phyloP scores from a whole-genome alignment of 2,329 filamentous ascomycete genomes.

The Ophiostoma triangulosporum region DNA sequence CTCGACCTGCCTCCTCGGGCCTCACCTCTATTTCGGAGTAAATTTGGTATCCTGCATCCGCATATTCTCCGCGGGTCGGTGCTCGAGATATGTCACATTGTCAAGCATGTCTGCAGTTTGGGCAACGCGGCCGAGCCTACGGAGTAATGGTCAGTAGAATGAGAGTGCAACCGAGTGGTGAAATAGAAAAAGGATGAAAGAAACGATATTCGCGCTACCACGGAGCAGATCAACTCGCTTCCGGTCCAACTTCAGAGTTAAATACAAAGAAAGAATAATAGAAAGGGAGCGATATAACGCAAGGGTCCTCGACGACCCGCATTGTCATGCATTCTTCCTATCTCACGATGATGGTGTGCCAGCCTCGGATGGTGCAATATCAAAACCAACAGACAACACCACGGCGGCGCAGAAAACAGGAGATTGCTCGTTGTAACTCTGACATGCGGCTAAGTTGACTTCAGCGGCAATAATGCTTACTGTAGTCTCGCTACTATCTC shows the following conservation, averaged over 20 bases:
- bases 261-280: neutral
- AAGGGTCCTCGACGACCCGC: neutral
- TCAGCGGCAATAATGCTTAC: too few relatives aligned
- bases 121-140: conserved; percentile 3
- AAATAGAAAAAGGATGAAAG: neutral
- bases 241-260: neutral
- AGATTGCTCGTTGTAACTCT: neutral
- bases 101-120: neutral
- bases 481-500: too few relatives aligned
- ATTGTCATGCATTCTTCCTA: neutral
- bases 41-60: neutral
- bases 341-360: conserved; percentile 2
- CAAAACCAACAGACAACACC: conserved; percentile 2
- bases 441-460: too few relatives aligned
- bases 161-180: neutral
- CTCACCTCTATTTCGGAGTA: neutral
- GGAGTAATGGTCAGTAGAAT: neutral
- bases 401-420: neutral
- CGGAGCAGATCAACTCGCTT: neutral
- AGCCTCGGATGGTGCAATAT: neutral
- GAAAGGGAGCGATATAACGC: neutral
- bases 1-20: neutral
- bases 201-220: neutral
- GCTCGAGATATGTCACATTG: neutral
- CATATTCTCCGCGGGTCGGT: neutral